Percentiles rank a stretch among this genome's conserved stretches.
Evolutionary conservation across 495 filamentous ascomycete genomes (phyloP).

Genomic region (Neurospora sp.): DNA sequence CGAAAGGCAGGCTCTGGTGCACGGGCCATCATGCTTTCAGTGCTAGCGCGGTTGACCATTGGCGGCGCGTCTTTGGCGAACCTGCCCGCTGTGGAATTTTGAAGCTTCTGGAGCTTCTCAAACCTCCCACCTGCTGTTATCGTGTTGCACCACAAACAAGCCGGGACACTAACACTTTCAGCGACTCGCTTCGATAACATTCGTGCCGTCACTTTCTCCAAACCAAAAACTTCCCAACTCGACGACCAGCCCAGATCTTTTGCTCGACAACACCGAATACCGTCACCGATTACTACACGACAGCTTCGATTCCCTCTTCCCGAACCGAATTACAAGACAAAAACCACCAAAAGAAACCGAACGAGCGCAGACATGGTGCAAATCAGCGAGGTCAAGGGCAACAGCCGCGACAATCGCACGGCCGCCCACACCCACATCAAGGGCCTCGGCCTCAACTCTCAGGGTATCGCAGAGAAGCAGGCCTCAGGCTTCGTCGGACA

Average conservation of each 20-base stretch:
- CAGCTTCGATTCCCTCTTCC: not conserved
- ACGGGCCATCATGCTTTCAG: not conserved
- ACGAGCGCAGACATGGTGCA: constrained; percentile 56
- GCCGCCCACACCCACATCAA: constrained; percentile 96
- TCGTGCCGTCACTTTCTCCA: not conserved
- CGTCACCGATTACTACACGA: not conserved
- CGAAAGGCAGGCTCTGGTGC: not conserved
- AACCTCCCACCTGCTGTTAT: not conserved
- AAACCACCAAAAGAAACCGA: not conserved
- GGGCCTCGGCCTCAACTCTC: constrained; percentile 71
- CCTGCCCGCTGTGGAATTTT: constrained; percentile 11
- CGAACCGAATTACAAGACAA: not conserved
- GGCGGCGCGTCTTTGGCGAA: not conserved
- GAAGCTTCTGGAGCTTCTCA: constrained; percentile 16
- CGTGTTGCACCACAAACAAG: rapidly evolving
- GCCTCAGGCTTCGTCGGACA: constrained; percentile 85
- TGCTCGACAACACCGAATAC: not conserved
- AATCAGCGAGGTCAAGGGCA: constrained; percentile 93
- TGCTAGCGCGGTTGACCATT: not conserved
- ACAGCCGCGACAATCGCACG: constrained; percentile 88
- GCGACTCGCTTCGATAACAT: not conserved
- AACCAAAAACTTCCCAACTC: not conserved
- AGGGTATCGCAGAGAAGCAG: constrained; percentile 71
- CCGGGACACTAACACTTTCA: not conserved
- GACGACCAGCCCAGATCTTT: not conserved